A percentile compares a stretch with the other conserved stretches of the same genome.
phyloP scores from a whole-genome alignment of 2,329 filamentous ascomycete species.

The Coniella lustricola region DNA sequence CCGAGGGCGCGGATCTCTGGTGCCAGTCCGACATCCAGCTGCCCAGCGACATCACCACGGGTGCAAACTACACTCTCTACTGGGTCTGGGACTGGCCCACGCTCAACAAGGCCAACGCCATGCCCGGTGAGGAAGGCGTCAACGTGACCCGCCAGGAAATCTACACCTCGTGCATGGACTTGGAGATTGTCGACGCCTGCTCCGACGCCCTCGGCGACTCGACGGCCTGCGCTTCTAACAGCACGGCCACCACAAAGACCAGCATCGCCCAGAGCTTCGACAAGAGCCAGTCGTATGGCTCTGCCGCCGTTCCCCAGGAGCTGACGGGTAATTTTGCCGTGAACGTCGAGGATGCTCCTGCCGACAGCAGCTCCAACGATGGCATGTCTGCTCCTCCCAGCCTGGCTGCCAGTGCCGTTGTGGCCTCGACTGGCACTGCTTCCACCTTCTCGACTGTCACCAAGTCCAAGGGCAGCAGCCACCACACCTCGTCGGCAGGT shows the following conservation, averaged over 20 bases:
- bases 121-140: constrained; percentile 26
- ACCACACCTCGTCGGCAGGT: too few relatives aligned
- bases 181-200: constrained; percentile 25
- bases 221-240: constrained; percentile 24
- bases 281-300: constrained; percentile 33
- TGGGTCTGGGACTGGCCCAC: constrained; percentile 97
- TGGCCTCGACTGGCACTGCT: not conserved
- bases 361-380: constrained; percentile 13
- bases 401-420: constrained; percentile 3
- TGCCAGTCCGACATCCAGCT: constrained; percentile 80
- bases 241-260: constrained; percentile 2
- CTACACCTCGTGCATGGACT: constrained; percentile 39
- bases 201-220: constrained; percentile 31
- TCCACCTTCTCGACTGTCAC: constrained; percentile 15
- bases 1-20: constrained; percentile 54
- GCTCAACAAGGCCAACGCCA: constrained; percentile 31
- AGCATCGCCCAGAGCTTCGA: constrained; percentile 25
- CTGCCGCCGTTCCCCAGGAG: constrained; percentile 38
- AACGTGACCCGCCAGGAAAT: constrained; percentile 27
- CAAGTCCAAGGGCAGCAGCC: not conserved
- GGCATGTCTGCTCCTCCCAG: constrained; percentile 15
- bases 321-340: constrained; percentile 40
- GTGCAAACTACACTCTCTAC: constrained; percentile 71
- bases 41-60: constrained; percentile 55
- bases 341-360: constrained; percentile 21